Evolutionary conservation across 2,329 filamentous ascomycete genomes (phyloP).

Genomic region (Fusarium paranaense): DNA sequence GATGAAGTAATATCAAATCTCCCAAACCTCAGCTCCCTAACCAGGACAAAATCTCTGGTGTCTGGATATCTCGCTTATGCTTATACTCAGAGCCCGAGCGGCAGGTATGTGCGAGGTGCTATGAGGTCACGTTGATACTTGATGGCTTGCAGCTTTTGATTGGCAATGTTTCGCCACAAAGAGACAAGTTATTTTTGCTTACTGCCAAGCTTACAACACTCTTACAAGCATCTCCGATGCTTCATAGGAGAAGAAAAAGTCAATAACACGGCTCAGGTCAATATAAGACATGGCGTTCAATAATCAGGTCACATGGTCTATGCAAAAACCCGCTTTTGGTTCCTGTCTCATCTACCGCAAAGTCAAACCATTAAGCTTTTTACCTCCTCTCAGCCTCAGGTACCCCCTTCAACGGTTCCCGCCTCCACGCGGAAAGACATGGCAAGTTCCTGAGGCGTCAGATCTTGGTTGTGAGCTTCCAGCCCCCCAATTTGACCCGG

Average conservation of each 20-base stretch:
- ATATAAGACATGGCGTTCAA: slow-evolving; percentile 9
- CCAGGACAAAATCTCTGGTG: not conserved
- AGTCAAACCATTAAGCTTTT: not conserved
- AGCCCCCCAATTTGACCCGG: slow-evolving; percentile 25
- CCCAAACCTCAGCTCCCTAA: not conserved
- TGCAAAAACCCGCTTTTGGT: not conserved
- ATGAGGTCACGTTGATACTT: not conserved
- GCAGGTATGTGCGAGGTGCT: not conserved
- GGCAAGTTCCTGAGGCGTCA: slow-evolving; percentile 4
- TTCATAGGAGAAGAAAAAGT: not conserved
- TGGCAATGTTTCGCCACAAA: not conserved
- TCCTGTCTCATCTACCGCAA: not conserved
- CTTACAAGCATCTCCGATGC: not conserved
- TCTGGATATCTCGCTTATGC: not conserved
- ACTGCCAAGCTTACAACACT: not conserved
- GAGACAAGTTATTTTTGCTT: not conserved
- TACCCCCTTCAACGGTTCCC: not conserved
- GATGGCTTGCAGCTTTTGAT: not conserved
- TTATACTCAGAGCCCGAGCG: not conserved
- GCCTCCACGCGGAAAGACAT: slow-evolving; percentile 1
- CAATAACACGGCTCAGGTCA: not conserved
- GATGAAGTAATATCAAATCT: not conserved
- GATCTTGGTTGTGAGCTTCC: slow-evolving; percentile 19
- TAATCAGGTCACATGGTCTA: slow-evolving; percentile 9
- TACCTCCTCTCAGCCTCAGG: not conserved